Percentiles rank a stretch among this genome's conserved stretches.
Evolutionary conservation across 139 green algal species (phyloP).

Genomic region (Asterochloris erici): DNA sequence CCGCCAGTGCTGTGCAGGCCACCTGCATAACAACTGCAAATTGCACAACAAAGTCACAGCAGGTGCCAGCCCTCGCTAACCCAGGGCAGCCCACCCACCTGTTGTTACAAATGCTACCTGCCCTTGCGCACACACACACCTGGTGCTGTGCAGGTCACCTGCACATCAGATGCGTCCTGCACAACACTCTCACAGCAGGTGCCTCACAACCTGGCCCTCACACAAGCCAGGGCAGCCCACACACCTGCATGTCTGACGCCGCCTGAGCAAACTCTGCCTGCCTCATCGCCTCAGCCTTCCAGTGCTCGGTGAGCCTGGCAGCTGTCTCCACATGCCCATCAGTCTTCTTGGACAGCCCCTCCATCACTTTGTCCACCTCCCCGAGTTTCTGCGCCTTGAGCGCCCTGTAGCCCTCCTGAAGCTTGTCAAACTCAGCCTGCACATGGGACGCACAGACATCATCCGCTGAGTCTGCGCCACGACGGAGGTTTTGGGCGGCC

Average conservation of each 20-base stretch:
- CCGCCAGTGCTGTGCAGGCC: too few relatives aligned
- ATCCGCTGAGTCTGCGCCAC: background rate
- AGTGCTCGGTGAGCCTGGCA: slow-evolving; percentile 18
- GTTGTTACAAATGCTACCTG: background rate
- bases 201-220: background rate
- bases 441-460: background rate
- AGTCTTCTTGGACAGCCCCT: slow-evolving; percentile 14
- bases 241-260: slow-evolving; percentile 12
- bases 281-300: slow-evolving; percentile 9
- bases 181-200: background rate
- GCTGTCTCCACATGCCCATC: slow-evolving; percentile 10
- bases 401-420: slow-evolving; percentile 16
- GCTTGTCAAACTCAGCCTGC: slow-evolving; percentile 15
- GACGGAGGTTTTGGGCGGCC: too few relatives aligned
- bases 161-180: background rate
- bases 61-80: background rate
- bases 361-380: slow-evolving; percentile 21
- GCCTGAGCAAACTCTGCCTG: slow-evolving; percentile 25
- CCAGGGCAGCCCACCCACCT: background rate
- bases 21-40: too few relatives aligned
- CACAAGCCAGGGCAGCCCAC: background rate
- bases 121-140: background rate
- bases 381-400: slow-evolving; percentile 21
- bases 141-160: background rate
- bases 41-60: too few relatives aligned